phyloP scores from a whole-genome alignment of 2,329 filamentous ascomycete species.

The Trichophaea hybrida region DNA sequence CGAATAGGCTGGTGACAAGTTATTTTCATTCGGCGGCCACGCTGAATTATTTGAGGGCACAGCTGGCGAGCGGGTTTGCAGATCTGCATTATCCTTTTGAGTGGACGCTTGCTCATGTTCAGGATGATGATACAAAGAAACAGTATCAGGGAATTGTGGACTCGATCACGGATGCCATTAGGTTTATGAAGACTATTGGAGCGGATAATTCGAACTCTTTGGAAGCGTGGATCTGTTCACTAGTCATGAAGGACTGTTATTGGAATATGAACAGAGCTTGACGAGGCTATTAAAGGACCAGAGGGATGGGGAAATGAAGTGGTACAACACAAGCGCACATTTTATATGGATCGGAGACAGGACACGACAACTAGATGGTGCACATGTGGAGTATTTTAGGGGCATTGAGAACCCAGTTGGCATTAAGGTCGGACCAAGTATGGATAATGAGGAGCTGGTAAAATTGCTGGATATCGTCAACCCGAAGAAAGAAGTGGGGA shows the following conservation, averaged over 20 bases:
- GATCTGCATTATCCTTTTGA: constrained; percentile 87
- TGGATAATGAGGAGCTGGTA: constrained; percentile 60
- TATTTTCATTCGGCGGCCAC: constrained; percentile 95
- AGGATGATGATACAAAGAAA: constrained; percentile 63
- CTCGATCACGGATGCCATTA: constrained; percentile 77
- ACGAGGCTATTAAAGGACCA: constrained; percentile 62
- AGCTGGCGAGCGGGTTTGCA: constrained; percentile 74
- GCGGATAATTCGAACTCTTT: constrained; percentile 72
- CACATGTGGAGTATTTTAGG: constrained; percentile 93
- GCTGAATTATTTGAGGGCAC: constrained; percentile 77
- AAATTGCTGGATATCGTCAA: constrained; percentile 73
- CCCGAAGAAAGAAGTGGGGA: constrained; percentile 65
- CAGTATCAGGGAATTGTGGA: constrained; percentile 76
- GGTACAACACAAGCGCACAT: constrained; percentile 85
- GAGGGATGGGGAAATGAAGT: constrained; percentile 37
- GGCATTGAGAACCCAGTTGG: constrained; percentile 92
- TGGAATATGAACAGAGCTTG: constrained; percentile 85
- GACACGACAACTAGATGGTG: constrained; percentile 81
- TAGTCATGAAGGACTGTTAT: constrained; percentile 81
- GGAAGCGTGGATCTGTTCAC: constrained; percentile 89
- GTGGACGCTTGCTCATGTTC: constrained; percentile 87
- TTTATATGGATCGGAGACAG: constrained; percentile 98
- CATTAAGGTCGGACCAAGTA: constrained; percentile 86
- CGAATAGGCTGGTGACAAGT: constrained; percentile 67
- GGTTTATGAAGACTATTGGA: constrained; percentile 88